A percentile compares a stretch with the other conserved stretches of the same genome.
phyloP scores from a whole-genome alignment of 2,329 filamentous ascomycete species.

The Pezicula radicicola region DNA sequence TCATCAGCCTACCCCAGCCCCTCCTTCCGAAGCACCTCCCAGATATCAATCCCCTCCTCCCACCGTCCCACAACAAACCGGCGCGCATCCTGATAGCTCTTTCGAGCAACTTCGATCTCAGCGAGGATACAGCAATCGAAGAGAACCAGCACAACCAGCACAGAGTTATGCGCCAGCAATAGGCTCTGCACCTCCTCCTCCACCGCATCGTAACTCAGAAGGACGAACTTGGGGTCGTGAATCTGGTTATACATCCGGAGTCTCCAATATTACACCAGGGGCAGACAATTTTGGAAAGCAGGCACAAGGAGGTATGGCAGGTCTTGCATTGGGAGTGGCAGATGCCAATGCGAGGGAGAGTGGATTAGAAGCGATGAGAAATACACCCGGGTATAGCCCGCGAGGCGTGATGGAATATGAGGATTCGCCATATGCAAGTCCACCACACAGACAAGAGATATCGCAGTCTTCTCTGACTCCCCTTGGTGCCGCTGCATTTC shows the following conservation, averaged over 20 bases:
- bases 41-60: conserved; percentile 11
- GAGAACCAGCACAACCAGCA: conserved; percentile 8
- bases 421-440: conserved; percentile 13
- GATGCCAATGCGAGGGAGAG: conserved; percentile 63
- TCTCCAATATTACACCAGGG: conserved; percentile 51
- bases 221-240: conserved; percentile 21
- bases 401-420: conserved; percentile 10
- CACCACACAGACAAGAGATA: conserved; percentile 9
- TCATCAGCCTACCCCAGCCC: neutral
- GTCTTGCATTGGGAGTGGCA: conserved; percentile 64
- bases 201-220: conserved; percentile 26
- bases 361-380: conserved; percentile 59
- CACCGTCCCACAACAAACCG: conserved; percentile 8
- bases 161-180: conserved; percentile 13
- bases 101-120: conserved; percentile 21
- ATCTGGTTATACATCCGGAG: conserved; percentile 16
- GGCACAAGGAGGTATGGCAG: conserved; percentile 64
- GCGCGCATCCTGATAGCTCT: conserved; percentile 20
- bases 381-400: conserved; percentile 24
- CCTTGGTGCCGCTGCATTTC: conserved; percentile 25
- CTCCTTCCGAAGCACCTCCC: conserved; percentile 4
- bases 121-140: conserved; percentile 15
- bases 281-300: conserved; percentile 64
- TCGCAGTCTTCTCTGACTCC: conserved; percentile 25
- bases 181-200: conserved; percentile 22